Evolutionary conservation across 805 yeast species (phyloP).

Genomic region (Saccharomycopsis amapae): DNA sequence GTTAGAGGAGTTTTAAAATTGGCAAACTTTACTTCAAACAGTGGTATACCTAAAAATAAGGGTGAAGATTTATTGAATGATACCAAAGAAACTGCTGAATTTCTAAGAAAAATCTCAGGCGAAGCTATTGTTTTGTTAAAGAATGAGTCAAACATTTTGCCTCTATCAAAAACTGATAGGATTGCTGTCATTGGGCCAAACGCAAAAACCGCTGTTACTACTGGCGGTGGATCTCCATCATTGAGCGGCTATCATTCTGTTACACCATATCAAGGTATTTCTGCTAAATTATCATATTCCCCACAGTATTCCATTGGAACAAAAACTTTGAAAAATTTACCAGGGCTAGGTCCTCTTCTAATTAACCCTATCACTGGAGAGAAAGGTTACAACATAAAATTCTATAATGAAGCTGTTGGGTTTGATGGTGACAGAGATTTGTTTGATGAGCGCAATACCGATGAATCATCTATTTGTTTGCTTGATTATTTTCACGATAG

Average conservation of each 20-base stretch:
- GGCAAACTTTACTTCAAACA: too few species aligned
- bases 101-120: not conserved
- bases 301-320: too few species aligned
- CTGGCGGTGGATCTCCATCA: constrained; percentile 63
- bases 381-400: constrained; percentile 1
- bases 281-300: constrained; percentile 41
- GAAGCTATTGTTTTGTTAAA: constrained; percentile 53
- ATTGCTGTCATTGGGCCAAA: constrained; percentile 39
- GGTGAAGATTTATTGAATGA: not conserved
- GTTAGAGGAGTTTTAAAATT: constrained; percentile 35
- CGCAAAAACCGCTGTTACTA: constrained; percentile 38
- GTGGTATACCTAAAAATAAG: not conserved
- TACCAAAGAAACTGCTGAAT: not conserved
- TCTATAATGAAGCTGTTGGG: not conserved
- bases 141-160: constrained; percentile 44
- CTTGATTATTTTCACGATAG: not conserved
- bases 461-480: not conserved
- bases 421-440: not conserved
- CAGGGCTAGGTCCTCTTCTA: constrained; percentile 28
- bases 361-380: constrained; percentile 20
- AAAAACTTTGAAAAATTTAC: too few species aligned
- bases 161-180: constrained; percentile 34
- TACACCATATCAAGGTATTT: constrained; percentile 51
- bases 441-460: not conserved
- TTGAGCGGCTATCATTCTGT: constrained; percentile 48